Base-by-base conservation (phyloP, 202 grass and related monocot genomes). In the Cymbopogon flexuosus region DNA sequence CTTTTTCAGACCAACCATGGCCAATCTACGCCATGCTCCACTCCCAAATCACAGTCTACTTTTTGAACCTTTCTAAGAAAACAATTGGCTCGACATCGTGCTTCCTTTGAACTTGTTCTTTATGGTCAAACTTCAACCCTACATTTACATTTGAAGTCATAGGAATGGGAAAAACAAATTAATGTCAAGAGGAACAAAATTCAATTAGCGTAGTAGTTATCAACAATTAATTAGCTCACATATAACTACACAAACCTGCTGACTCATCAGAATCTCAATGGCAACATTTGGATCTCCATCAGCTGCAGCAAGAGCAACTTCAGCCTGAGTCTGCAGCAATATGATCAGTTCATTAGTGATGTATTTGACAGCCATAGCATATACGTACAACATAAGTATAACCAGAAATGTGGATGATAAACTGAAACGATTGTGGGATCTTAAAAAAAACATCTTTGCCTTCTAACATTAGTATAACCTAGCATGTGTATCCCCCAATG, bases 221-320 rank as follows among this genome's bases (percentile, higher is more conserved):
- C 31, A 61, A 9, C 8, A 56, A 70, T 22, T 60, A 61, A 65
- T 46, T 42, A 33, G 36, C 4, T 76, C 51, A 19, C 21, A 40
- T 23, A 24, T 63, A 40, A 78, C 33, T 30, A 45, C 56, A 72
- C 85, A 30, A 84, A 90, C 92, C 92, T 98, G 90, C 72, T 98
- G 92, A 36, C 60, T 95, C 95, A 91, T 95, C 31, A 98, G 88
- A 81, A 98, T 98, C 72, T 99, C 96, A 85, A 99, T 93, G 34
- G 95, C 95, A 43, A 98, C 90, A 88, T 81, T 93, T 24, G 95
- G 86, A 86, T 98, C 95, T 84, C 95, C 92, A 65, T 98, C 92
- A 31, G 92, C 95, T 10, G 95, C 95, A 54, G 95, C 88, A 60
- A 98, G 87, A 75, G 95, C 92, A 89, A 98, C 95, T 90, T 98